Conservation (phyloP, 768 basidiomycete species). For the Termitomyces sp. region DNA sequence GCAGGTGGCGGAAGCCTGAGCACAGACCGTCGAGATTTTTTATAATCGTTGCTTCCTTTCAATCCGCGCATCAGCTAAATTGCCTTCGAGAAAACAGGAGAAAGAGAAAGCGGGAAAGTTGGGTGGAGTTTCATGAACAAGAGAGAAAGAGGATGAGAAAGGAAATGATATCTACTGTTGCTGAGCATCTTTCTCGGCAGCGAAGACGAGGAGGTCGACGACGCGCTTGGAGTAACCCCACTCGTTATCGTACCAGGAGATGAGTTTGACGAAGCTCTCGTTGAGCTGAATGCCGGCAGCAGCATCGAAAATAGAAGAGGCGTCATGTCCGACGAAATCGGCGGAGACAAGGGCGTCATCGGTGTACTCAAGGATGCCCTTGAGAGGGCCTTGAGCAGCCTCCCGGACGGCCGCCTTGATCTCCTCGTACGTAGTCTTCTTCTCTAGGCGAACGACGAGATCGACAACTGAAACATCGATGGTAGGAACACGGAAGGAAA, state of each 20-base stretch:
- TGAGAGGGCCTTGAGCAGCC: constrained; percentile 64
- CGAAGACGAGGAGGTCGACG: constrained; percentile 80
- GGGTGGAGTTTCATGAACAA: neutral
- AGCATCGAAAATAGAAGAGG: constrained; percentile 93
- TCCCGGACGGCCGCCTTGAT: constrained; percentile 85
- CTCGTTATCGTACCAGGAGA: constrained; percentile 95
- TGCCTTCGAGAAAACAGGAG: constrained; percentile 5
- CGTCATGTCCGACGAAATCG: constrained; percentile 77
- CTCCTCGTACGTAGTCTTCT: constrained; percentile 76
- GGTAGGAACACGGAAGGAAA: constrained; percentile 96
- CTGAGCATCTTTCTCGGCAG: constrained; percentile 64
- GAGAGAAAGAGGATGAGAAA: neutral
- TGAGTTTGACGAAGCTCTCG: constrained; percentile 91
- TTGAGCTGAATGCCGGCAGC: constrained; percentile 89
- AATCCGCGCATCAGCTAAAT: constrained; percentile 7
- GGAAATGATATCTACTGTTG: constrained; percentile 14
- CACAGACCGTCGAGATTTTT: constrained; percentile 5
- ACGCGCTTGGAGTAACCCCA: constrained; percentile 94
- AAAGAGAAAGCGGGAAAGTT: neutral
- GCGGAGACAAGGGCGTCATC: constrained; percentile 92
- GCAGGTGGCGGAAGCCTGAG: neutral
- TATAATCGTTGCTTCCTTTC: constrained; percentile 14
- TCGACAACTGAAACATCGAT: constrained; percentile 97
- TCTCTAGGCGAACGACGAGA: constrained; percentile 89
- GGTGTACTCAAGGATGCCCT: constrained; percentile 84